phyloP scores from a whole-genome alignment of 495 filamentous ascomycete species.

The Terfezia claveryi region DNA sequence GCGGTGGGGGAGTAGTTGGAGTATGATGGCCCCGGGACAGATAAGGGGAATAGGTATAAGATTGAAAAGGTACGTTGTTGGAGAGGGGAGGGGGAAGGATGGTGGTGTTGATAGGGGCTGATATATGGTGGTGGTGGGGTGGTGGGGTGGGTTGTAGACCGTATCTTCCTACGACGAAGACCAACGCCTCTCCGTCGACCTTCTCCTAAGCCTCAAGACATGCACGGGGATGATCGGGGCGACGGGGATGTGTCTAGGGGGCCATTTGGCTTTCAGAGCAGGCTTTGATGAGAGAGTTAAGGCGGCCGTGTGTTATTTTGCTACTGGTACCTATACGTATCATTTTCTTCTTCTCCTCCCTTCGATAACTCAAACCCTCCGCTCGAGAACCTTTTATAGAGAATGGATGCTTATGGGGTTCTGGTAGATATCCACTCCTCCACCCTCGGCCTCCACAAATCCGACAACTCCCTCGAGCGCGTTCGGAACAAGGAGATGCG shows the following conservation, averaged over 20 bases:
- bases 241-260: constrained; percentile 91
- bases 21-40: constrained; percentile 75
- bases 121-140: background rate
- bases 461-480: constrained; percentile 41
- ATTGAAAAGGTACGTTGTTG: constrained; percentile 38
- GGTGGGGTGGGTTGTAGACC: constrained; percentile 28
- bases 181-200: constrained; percentile 45
- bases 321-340: constrained; percentile 27
- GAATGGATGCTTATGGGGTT: background rate
- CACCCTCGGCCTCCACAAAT: constrained; percentile 46
- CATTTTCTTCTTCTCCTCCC: background rate
- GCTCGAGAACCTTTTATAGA: background rate
- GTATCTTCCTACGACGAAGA: constrained; percentile 81
- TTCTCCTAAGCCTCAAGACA: constrained; percentile 49
- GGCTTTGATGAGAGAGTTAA: constrained; percentile 55
- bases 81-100: background rate
- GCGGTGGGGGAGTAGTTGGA: constrained; percentile 25
- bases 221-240: constrained; percentile 70
- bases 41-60: constrained; percentile 72
- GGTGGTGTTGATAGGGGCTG: background rate
- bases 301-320: constrained; percentile 73
- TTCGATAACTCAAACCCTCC: too few species aligned
- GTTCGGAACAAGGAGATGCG: too few species aligned
- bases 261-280: constrained; percentile 70
- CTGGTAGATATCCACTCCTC: constrained; percentile 48